Evolutionary conservation across 192 early-diverging fungal species (phyloP), one percentile per base, ranked within the genome.

Genomic region (Anaeromyces robustus): DNA sequence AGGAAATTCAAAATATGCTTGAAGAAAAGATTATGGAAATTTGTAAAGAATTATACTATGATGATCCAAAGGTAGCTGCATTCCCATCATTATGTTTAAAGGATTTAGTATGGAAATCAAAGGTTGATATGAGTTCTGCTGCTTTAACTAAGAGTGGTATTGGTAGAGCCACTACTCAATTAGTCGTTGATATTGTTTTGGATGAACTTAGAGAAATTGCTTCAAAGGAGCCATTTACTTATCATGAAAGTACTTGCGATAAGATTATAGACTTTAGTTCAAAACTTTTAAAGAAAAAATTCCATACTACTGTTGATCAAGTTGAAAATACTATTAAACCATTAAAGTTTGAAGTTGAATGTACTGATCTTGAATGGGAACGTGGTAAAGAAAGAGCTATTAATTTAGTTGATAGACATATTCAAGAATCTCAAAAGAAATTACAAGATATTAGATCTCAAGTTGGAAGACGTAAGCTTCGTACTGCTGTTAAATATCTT

Each of bases 241-340:
- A 95, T 83, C 97, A 99, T 81, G 90, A 91, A 2, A 92, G 94
- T 19, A 93, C 95, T 4, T 89, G 93, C 28, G 82, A 88, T 26
- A 91, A 94, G 30, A 92, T 99, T 77, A 85, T 95, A 80, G 89
- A 90, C 77, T 95, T 97, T 82, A 94, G 92, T 39, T 92, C 91
- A 78, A 95, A 95, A 43, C 93, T 98, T 77, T 81, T 99, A 81
- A 90, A 94, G 30, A 88, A 85, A 80, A 96, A 97, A 79, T 96
- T 94, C 87, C 92, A 94, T 41, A 88, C 94, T 7, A 94, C 96
- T 12, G 91, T 96, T 16, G 97, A 98, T 83, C 96, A 98, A 86
- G 97, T 99, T 13, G 97, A 99, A 81, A 99, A 98, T 87, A 97
- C 96, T 3, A 96, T 99, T 86, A 99, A 99, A 86, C 97, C 96